These are phyloP conservation scores for Alternaria sp. DNA, from an alignment of 2,329 filamentous ascomycete species.

Conservation along the genomic window DNA sequence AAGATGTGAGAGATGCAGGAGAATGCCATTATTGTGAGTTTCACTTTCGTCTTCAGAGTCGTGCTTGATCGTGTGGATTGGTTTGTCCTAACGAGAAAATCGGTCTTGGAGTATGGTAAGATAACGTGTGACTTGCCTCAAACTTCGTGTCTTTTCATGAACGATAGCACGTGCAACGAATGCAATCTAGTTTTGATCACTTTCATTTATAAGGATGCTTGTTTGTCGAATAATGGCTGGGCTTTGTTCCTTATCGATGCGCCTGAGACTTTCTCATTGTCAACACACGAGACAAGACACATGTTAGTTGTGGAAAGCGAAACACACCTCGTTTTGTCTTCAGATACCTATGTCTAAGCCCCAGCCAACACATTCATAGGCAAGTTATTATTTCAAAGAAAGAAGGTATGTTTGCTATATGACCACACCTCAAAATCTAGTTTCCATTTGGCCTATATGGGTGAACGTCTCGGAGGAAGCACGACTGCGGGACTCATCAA, in stretches of 20 bases:
- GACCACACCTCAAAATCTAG: background rate
- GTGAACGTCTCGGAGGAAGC: background rate
- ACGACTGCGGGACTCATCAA: background rate
- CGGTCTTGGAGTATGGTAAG: background rate
- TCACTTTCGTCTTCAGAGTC: background rate
- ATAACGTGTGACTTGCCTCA: background rate
- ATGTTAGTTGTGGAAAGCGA: background rate
- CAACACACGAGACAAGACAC: background rate
- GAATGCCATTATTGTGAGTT: background rate
- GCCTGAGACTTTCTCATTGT: background rate
- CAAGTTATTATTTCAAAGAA: background rate
- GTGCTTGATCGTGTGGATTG: fast-evolving
- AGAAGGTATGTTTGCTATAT: background rate
- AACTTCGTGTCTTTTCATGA: background rate
- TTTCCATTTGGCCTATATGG: background rate
- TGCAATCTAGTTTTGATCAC: background rate
- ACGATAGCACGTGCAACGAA: background rate
- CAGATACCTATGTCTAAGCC: background rate
- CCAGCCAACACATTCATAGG: background rate
- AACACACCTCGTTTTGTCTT: background rate
- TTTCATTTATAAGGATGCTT: background rate
- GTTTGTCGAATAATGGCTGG: background rate
- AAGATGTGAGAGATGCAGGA: background rate
- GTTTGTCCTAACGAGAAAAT: background rate
- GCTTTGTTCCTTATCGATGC: background rate